Evolutionary conservation across 2,329 filamentous ascomycete species (phyloP).

Genomic region (Pseudogymnoascus sp.): DNA sequence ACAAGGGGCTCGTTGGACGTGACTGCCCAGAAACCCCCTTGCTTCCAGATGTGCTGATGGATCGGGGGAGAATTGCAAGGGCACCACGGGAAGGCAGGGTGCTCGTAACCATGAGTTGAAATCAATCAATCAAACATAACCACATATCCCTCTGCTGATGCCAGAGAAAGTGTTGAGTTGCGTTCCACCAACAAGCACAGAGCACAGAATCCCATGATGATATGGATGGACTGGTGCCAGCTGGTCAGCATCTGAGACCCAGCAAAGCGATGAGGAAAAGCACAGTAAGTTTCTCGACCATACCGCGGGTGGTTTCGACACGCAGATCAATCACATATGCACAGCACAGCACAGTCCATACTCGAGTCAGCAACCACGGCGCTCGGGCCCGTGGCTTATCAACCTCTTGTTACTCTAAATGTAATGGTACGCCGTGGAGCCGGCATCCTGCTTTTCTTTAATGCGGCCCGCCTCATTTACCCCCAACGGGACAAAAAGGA

Average conservation of each 20-base stretch:
- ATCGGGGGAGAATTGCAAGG: background rate
- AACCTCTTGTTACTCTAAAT: background rate
- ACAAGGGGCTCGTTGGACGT: background rate
- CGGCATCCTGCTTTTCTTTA: background rate
- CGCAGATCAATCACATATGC: constrained; percentile 3
- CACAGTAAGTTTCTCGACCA: background rate
- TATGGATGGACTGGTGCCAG: background rate
- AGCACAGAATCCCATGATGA: background rate
- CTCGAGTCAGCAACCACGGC: background rate
- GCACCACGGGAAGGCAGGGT: background rate
- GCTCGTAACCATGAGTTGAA: background rate
- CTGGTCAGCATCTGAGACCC: background rate
- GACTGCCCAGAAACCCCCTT: background rate
- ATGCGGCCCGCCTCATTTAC: constrained; percentile 2
- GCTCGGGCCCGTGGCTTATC: background rate
- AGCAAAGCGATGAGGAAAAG: background rate
- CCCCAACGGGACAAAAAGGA: background rate
- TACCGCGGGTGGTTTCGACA: background rate
- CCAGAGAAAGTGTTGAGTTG: background rate
- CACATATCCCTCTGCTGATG: background rate
- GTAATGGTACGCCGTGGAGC: background rate
- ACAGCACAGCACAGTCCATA: background rate
- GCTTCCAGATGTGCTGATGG: background rate
- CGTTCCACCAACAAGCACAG: background rate
- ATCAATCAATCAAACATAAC: constrained; percentile 4